Base-by-base conservation (phyloP, 768 basidiomycete species). In the Macrocybe gigantea region DNA sequence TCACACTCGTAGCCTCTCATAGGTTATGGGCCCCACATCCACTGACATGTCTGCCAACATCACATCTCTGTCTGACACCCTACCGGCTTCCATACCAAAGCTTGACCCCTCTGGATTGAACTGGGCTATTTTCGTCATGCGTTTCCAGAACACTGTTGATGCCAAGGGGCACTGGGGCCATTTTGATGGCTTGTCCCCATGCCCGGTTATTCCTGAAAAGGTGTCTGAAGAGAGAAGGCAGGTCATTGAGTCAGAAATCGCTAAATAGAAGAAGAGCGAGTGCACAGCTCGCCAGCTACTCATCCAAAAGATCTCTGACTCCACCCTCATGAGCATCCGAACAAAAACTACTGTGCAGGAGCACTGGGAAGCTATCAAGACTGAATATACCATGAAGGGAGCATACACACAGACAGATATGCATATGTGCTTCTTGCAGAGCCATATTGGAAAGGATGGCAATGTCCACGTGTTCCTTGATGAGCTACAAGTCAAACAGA, bases 201-300 rank as follows among this genome's bases (percentile, higher is more conserved):
- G 1, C 14, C 14, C n/a, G 10, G n/a, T 37, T 12, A 30, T 13
- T 29, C 39, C 39, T 40, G 39, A 7, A n/a, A 40, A 40, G 8
- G n/a, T n/a, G n/a, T n/a, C n/a, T n/a, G 39, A 40, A 29, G n/a
- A n/a, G 39, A 40, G 39, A 40, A 40, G 39, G 29, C 13, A 40
- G 39, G 13, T 7, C 6, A 13, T 6, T 9, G 39, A 40, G 39
- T 13, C 13, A 40, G 56, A 44, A 2, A 34, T 58, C 14, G 34
- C 31, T 11, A 38, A 47, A 12, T 67, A 70, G 71, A 50, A 68
- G 50, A 59, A 65, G 59, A 51, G 69, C 56, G 56, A 73, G 60
- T 55, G 54, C 49, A 49, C 66, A 1, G 61, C 64, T 6, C 54
- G 49, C 39, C 56, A 58, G n/a, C 45, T 67, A 5, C 60, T 70